phyloP scores from a whole-genome alignment of 306 rosid species.

The Phaseolus lunatus region DNA sequence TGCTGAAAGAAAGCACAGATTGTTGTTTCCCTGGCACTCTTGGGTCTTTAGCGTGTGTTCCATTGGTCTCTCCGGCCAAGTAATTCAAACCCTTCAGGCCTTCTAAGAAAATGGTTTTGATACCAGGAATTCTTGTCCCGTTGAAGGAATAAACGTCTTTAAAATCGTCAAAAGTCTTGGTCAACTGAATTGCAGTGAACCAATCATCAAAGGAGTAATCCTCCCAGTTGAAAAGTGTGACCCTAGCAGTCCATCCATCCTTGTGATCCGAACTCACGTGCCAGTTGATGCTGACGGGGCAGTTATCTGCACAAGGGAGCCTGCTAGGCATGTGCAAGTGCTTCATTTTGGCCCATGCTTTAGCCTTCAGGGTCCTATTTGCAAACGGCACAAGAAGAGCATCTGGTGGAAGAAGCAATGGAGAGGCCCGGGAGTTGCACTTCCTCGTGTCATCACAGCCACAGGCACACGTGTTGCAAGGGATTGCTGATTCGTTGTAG shows the following conservation, averaged over 20 bases:
- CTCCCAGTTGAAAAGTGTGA: constrained; percentile 85
- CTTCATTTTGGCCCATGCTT: constrained; percentile 79
- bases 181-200: constrained; percentile 69
- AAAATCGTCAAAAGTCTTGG: constrained; percentile 54
- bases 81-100: constrained; percentile 69
- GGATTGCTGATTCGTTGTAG: constrained; percentile 75
- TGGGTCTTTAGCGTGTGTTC: constrained; percentile 49
- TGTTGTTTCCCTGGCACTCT: constrained; percentile 89
- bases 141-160: constrained; percentile 79
- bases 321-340: constrained; percentile 49
- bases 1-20: constrained; percentile 69
- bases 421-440: constrained; percentile 52
- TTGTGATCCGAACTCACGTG: constrained; percentile 67
- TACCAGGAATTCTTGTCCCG: constrained; percentile 62
- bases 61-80: constrained; percentile 67
- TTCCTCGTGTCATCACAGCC: constrained; percentile 57
- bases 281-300: constrained; percentile 89
- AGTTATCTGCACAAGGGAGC: constrained; percentile 79
- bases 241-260: constrained; percentile 84
- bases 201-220: constrained; percentile 62
- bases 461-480: constrained; percentile 89
- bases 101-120: constrained; percentile 65
- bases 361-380: constrained; percentile 64
- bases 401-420: constrained; percentile 67
- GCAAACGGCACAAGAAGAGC: constrained; percentile 79